Evolutionary conservation across 23 red algal species (phyloP).

Genomic region (Gracilariopsis chorda): DNA sequence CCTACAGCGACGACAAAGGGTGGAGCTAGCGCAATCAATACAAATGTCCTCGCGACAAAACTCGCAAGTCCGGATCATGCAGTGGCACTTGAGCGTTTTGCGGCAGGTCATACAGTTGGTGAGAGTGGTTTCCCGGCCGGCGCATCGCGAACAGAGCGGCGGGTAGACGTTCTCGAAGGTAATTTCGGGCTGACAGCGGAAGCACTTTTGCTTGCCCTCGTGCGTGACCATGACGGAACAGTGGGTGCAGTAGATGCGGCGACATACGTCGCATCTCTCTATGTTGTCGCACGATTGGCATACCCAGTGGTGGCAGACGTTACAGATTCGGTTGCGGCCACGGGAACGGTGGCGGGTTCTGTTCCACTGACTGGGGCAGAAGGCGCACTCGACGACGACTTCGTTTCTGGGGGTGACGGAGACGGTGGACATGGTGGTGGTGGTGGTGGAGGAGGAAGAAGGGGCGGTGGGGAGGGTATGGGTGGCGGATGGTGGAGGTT

Average conservation of each 20-base stretch:
- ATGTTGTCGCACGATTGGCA: not conserved
- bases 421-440: not conserved
- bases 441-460: not conserved
- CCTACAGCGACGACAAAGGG: not conserved
- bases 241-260: not conserved
- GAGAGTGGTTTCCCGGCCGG: not conserved
- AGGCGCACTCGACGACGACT: not conserved
- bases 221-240: not conserved
- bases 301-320: not conserved
- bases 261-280: not conserved
- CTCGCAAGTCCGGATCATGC: not conserved
- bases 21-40: not conserved
- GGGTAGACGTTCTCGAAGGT: not conserved
- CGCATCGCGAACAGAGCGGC: not conserved
- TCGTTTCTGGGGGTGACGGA: not conserved
- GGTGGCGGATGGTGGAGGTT: not conserved
- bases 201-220: not conserved
- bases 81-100: not conserved
- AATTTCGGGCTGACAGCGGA: not conserved
- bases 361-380: not conserved
- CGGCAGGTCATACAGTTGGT: not conserved
- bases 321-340: not conserved
- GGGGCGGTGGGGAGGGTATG: not conserved
- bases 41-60: not conserved
- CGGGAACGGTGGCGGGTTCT: not conserved